Base-by-base conservation (phyloP, 441 rosid genomes). In the Cnidoscolus chayamansa region DNA sequence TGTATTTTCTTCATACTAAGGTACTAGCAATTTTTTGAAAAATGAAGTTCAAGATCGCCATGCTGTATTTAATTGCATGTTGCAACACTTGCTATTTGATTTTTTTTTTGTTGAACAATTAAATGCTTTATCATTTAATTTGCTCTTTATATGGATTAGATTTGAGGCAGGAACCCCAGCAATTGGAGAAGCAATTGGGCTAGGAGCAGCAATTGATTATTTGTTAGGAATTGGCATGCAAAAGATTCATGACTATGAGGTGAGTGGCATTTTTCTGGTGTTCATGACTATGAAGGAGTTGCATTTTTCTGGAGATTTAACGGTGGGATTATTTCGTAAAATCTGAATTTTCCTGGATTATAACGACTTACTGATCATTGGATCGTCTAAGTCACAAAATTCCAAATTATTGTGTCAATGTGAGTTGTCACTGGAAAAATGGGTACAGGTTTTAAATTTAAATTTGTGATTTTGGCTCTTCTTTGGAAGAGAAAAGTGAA, bases 101-200 rank as follows among this genome's bases (percentile, higher is more conserved):
- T 2, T 53, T 55, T 51, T 4, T 25, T 25, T 25, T 25, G 25
- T 25, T 25, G 25, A 25, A 25, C 6, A 37, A 17, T 53, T 68
- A 3, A 51, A 62, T 53, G 73, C 50, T 74, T 20, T 60, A 30
- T 7, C 25, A 7, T 45, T 59, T 51, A 65, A 74, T 69, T 67
- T 74, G 47, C 60, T 67, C 20, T 69, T 67, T 47, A 12, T 43
- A n/a, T 63, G 71, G 80, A 65, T 70, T 74, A 94, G 98, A 83
- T 94, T 94, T 76, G 98, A 92, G 83, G 98, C 98, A 72, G 98
- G 97, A 79, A 94, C 98, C 74, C 82, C 82, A 9, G 82, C 82
- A 37, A 79, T 79, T 67, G 82, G 82, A 1, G 82, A 79, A 71
- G 76, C 76, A 51, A 79, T 79, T 63, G 82, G 79, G 40, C 73